Base-by-base conservation (phyloP, 257 asterid genomes). In the Gentiana macrophylla region DNA sequence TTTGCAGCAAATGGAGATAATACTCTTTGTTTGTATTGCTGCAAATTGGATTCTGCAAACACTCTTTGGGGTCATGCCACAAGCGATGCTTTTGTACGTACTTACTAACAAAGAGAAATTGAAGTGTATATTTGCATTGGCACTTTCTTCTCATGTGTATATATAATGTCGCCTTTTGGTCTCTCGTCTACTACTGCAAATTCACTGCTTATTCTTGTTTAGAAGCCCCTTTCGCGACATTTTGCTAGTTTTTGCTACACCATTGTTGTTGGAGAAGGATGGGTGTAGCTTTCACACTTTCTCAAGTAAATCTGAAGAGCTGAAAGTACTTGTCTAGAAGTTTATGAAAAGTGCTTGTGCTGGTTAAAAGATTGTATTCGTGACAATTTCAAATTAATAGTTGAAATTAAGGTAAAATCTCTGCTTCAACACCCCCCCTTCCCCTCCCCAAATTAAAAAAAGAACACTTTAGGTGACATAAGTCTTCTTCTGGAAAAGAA, bases 51-150 rank as follows among this genome's bases (percentile, higher is more conserved):
- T 68, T 49, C 57, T 59, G 67, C 77, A 62, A 75, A 71, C 70
- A 69, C 67, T 71, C 76, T 73, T 73, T 76, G 75, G 24, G 24
- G 67, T 77, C 79, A 69, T 58, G 62, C 65, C 73, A 60, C 71
- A 70, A 58, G 67, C 71, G 67, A 67, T 64, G 74, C 74, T 66
- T 66, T 60, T 75, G 80, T 73, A 75, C 75, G 80, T 79, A 77
- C 76, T 73, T 55, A 38, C 52, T 58, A 49, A 75, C 45, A 75
- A 74, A 74, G 80, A 71, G 63, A 71, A 71, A 74, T 70, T 61
- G 45, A 68, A 57, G 73, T 84, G 96, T 84, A 82, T 76, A 75
- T 78, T 79, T 64, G 79, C 76, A 65, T 61, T 73, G 56, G 77
- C 75, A 68, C 66, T 36, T 46, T n/a, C 45, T 1, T 9, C 5